Base-by-base conservation (phyloP, 495 filamentous ascomycete genomes). In the Halenospora varia region DNA sequence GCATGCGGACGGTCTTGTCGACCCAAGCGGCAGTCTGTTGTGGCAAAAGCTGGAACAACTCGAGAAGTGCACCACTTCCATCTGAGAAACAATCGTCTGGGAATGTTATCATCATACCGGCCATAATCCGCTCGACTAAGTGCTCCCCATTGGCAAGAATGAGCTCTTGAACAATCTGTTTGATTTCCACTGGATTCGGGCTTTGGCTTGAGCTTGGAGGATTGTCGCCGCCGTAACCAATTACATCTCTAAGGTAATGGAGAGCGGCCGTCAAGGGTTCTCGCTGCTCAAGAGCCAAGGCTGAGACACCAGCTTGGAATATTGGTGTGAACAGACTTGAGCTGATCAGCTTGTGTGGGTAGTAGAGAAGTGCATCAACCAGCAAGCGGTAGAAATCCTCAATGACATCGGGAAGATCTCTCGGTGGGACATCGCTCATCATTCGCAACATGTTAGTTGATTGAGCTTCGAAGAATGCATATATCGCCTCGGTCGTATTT, bases 61-160 rank as follows among this genome's bases (percentile, higher is more conserved):
- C 85, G 64, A 99, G 83, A 58, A 97, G 73, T n/a, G 96, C 88
- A 10, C 92, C 89, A 22, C 88, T 94, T 4, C 91, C 92, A 71
- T 97, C 95, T 0, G 92, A 82, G 70, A 97, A 92, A 72, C 92
- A 97, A 68, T 96, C 95, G 45, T 85, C 81, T 0, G 94, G 94
- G 77, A 97, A 99, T 0, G 85, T 90, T 68, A 96, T 97, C 92
- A 99, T 97, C 92, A 99, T 93, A 60, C 94, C 94, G 3, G 91
- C 92, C 66, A 97, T 73, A 40, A 95, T 82, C 42, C 90, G 88
- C 68, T 96, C 91, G 19, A 89, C 80, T 29, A 99, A 77, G 22
- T 82, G 69, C 68, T 92, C 87, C 48, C 95, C 94, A 49, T 92
- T 84, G 0, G 77, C 74, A 1, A 79, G 50, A 48, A 96, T 68